Conservation (phyloP, 345 rosid genomes). For the Kandelia obovata region DNA sequence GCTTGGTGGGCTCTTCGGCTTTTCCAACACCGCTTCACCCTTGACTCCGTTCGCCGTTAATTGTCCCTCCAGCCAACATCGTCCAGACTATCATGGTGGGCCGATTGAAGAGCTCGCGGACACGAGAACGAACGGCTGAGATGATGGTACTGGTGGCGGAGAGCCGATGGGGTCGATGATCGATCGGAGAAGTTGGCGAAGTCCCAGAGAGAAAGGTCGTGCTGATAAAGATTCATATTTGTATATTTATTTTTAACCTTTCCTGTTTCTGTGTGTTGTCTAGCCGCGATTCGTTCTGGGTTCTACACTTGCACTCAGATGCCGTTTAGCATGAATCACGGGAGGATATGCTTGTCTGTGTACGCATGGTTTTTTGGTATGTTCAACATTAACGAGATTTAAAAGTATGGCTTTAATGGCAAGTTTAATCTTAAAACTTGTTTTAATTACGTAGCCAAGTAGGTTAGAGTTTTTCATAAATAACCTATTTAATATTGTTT, state of each 20-base stretch:
- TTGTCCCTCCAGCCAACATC: slow-evolving; percentile 1
- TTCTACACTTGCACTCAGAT: no score
- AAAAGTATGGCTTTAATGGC: no score
- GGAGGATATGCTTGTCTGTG: no score
- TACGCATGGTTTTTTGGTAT: no score
- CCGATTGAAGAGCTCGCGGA: slow-evolving; percentile 10
- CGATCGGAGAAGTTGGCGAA: slow-evolving; percentile 52
- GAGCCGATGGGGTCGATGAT: slow-evolving; percentile 30
- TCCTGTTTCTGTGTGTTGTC: neutral
- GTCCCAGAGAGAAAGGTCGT: slow-evolving; percentile 66
- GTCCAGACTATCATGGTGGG: slow-evolving; percentile 17
- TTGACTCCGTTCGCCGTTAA: slow-evolving; percentile 9
- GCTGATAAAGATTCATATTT: slow-evolving; percentile 48
- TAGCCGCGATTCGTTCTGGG: no score
- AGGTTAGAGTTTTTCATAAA: no score
- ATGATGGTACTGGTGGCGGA: slow-evolving; percentile 26
- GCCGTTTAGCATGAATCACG: no score
- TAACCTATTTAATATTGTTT: no score
- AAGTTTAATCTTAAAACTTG: no score
- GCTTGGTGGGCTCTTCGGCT: slow-evolving; percentile 47
- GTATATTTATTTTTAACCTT: neutral
- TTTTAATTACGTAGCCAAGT: no score
- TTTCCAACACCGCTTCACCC: slow-evolving; percentile 11
- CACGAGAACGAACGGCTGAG: slow-evolving; percentile 21
- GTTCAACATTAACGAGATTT: no score